Evolutionary conservation across 257 asterid species (phyloP), one percentile per base, ranked within the genome.

Genomic region (Solanum pinnatisectum): DNA sequence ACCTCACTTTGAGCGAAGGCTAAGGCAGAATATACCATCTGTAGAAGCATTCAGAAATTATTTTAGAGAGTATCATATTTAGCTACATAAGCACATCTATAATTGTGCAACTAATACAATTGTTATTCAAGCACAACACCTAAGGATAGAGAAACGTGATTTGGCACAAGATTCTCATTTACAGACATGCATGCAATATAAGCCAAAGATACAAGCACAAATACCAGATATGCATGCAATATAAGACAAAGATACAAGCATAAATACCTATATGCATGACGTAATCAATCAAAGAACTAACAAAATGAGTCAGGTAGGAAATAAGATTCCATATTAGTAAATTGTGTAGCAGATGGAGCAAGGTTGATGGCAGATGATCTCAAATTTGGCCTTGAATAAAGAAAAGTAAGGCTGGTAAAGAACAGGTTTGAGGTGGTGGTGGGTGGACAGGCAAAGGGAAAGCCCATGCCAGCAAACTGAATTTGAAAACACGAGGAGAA

Each of bases 1-100:
- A 95, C 98, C 95, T 97, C 99, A 93, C 99, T 96, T 89, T 97
- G 99, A 36, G 98, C 96, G 87, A 97, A 94, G 88, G 99, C 99
- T 89, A 97, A 92, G 60, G 99, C 99, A 70, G 99, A 97, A 92
- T 95, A 97, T 74, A 97, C 99, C 99, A 97, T 97, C 99, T 97
- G 98, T 65, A 87, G 91, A 89, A 89, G 77, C 91, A 94, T 81
- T 92, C 67, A 49, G 70, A 89, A 84, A 67, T 23, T 36, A 86
- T 44, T 42, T 82, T 63, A 84, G 87, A 49, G 83, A 86, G 71
- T 23, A 82, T 56, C 56, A 63, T 23, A 37, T 10, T 46, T 52
- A 71, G 40, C 83, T 44, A 86, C 35, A 46, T 22, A 68, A 68
- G 63, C 88, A 70, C 67, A 32, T 44, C 42, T 46, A 49, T 11